A percentile compares a stretch with the other conserved stretches of the same genome.
Evolutionary conservation across 2,329 filamentous ascomycete species (phyloP).

Genomic region (Arthrinium puccinioides): DNA sequence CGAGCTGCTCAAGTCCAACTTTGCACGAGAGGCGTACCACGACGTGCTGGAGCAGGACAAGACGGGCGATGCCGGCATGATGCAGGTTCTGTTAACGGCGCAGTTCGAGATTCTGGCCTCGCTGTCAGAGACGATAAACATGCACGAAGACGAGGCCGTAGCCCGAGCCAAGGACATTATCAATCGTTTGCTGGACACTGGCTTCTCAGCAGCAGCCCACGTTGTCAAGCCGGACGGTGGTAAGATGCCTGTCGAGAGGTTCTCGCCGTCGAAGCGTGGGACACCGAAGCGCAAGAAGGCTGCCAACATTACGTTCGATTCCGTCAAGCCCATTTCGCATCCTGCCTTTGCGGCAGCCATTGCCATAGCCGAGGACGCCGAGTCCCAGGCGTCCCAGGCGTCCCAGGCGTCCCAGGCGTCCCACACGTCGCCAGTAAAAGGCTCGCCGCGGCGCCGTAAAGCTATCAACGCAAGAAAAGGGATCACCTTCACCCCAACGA

Average conservation of each 20-base stretch:
- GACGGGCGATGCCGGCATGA: constrained; percentile 64
- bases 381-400: too few relatives aligned
- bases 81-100: constrained; percentile 79
- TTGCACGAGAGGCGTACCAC: constrained; percentile 69
- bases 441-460: constrained; percentile 76
- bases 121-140: constrained; percentile 70
- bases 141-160: constrained; percentile 79
- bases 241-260: constrained; percentile 52
- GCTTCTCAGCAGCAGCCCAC: constrained; percentile 67
- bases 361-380: too few relatives aligned
- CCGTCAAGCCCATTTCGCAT: constrained; percentile 35
- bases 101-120: constrained; percentile 89
- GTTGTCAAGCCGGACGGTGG: constrained; percentile 84
- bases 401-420: constrained; percentile 27
- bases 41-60: constrained; percentile 81
- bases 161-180: constrained; percentile 72
- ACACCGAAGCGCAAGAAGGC: constrained; percentile 70
- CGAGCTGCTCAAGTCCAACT: constrained; percentile 76
- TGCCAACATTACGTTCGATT: constrained; percentile 24
- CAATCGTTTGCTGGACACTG: constrained; percentile 68
- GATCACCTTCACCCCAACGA: constrained; percentile 75
- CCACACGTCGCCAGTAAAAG: constrained; percentile 60
- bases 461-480: constrained; percentile 57
- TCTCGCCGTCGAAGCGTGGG: constrained; percentile 63
- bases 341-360: constrained; percentile 29